These are phyloP conservation scores for Lecanicillium sp. DNA, from an alignment of 2,329 filamentous ascomycete species.

Conservation along the genomic window DNA sequence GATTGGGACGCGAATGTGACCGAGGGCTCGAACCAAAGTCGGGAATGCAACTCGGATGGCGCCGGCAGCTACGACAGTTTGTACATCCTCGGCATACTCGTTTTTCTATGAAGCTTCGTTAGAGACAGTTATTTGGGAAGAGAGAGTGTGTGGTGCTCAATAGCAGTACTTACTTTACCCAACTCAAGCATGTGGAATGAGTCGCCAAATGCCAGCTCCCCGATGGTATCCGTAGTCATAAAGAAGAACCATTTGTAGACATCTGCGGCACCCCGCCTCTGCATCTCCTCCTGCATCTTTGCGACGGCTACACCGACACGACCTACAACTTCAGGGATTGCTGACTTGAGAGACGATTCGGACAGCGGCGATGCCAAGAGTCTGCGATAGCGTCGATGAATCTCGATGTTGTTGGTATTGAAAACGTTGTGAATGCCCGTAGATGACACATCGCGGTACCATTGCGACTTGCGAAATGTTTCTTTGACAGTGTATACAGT, in stretches of 20 bases:
- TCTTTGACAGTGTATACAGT: slow-evolving; percentile 6
- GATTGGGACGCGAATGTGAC: no score
- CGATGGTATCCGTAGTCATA: slow-evolving; percentile 18
- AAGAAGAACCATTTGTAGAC: slow-evolving; percentile 16
- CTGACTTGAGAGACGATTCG: slow-evolving; percentile 2
- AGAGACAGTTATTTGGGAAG: no score
- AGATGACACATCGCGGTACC: slow-evolving; percentile 2
- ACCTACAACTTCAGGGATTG: slow-evolving; percentile 4
- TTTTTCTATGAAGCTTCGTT: no score
- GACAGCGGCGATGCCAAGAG: slow-evolving; percentile 3
- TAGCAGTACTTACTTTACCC: background rate
- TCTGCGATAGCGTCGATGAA: slow-evolving; percentile 5
- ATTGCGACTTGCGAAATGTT: slow-evolving; percentile 5
- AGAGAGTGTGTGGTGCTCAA: no score
- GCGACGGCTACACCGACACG: slow-evolving; percentile 16
- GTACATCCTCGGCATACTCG: no score
- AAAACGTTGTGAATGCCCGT: slow-evolving; percentile 2
- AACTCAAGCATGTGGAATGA: slow-evolving; percentile 11
- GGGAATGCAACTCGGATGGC: no score
- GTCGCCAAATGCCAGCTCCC: slow-evolving; percentile 19
- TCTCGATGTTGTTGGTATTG: slow-evolving; percentile 1
- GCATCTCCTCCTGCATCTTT: slow-evolving; percentile 11
- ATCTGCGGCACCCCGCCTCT: slow-evolving; percentile 11
- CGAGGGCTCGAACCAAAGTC: no score
- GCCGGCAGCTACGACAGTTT: no score